phyloP scores from a whole-genome alignment of 129 eudicot species.

The Sambucus nigra region DNA sequence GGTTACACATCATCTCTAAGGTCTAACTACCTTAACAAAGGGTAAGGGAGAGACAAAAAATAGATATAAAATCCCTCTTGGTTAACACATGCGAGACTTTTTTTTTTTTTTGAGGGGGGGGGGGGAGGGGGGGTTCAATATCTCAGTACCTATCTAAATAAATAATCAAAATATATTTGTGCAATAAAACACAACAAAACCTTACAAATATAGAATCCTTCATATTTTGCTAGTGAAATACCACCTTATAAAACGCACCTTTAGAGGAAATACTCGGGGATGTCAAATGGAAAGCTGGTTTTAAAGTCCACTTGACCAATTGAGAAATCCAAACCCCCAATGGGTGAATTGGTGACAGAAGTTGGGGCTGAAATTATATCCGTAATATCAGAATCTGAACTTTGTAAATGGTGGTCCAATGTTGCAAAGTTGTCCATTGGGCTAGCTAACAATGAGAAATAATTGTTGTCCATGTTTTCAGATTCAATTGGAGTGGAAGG shows the following conservation, averaged over 20 bases:
- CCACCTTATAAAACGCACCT: neutral
- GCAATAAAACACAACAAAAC: too few relatives aligned
- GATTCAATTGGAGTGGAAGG: slow-evolving; percentile 11
- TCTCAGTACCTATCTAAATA: too few relatives aligned
- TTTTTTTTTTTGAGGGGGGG: too few relatives aligned
- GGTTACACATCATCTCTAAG: neutral
- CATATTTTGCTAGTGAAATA: too few relatives aligned
- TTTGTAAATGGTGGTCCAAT: slow-evolving; percentile 2
- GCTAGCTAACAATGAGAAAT: slow-evolving; percentile 5
- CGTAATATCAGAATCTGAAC: slow-evolving; percentile 9
- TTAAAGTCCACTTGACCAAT: slow-evolving; percentile 14
- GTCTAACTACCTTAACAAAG: too few relatives aligned
- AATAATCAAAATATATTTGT: too few relatives aligned
- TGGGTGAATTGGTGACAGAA: slow-evolving; percentile 14
- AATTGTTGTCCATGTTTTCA: slow-evolving; percentile 9
- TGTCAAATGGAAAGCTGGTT: slow-evolving; percentile 11
- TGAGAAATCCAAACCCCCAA: slow-evolving; percentile 15
- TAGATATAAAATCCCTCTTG: too few relatives aligned
- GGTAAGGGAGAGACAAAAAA: too few relatives aligned
- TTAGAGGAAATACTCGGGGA: slow-evolving; percentile 5
- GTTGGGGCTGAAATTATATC: slow-evolving; percentile 18
- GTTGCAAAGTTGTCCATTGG: neutral
- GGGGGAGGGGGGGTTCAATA: too few relatives aligned
- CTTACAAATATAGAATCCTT: too few relatives aligned
- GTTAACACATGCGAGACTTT: too few relatives aligned